These are phyloP conservation scores for Anthoceros angustus DNA, from an alignment of 225 moss, liverwort and hornwort species.

Conservation along the genomic window DNA sequence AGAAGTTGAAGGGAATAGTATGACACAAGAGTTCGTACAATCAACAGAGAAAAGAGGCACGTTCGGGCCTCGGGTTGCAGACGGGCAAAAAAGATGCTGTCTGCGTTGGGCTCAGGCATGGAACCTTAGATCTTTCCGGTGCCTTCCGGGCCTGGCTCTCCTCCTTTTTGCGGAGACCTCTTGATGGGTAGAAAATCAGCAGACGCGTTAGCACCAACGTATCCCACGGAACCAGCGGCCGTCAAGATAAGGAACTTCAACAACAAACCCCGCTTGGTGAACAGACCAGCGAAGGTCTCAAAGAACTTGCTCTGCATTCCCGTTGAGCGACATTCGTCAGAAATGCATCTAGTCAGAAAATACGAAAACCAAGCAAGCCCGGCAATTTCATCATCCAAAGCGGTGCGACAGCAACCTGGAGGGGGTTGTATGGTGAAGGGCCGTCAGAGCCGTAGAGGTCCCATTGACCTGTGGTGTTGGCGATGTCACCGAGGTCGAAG, in stretches of 20 bases:
- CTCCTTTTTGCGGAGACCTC: conserved; percentile 25
- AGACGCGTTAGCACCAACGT: conserved; percentile 39
- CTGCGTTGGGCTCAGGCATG: too few relatives aligned
- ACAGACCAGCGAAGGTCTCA: conserved; percentile 48
- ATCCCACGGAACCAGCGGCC: conserved; percentile 66
- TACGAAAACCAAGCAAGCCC: neutral
- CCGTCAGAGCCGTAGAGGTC: conserved; percentile 77
- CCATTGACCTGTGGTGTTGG: conserved; percentile 86
- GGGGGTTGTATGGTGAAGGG: conserved; percentile 56
- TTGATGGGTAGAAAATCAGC: conserved; percentile 56
- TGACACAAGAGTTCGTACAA: too few relatives aligned
- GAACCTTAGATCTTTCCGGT: conserved; percentile 7
- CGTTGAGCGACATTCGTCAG: neutral
- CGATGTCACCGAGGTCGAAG: conserved; percentile 71
- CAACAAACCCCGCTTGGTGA: conserved; percentile 64
- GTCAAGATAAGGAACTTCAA: conserved; percentile 70
- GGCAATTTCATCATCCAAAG: neutral
- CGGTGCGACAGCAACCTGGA: conserved; percentile 34
- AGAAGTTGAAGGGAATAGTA: too few relatives aligned
- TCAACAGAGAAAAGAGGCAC: too few relatives aligned
- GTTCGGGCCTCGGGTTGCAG: too few relatives aligned
- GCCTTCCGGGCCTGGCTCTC: conserved; percentile 38
- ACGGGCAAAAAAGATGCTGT: too few relatives aligned
- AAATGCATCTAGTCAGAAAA: neutral
- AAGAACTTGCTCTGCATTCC: conserved; percentile 67